phyloP scores from a whole-genome alignment of 257 asterid species.

The Osmanthus fragrans region DNA sequence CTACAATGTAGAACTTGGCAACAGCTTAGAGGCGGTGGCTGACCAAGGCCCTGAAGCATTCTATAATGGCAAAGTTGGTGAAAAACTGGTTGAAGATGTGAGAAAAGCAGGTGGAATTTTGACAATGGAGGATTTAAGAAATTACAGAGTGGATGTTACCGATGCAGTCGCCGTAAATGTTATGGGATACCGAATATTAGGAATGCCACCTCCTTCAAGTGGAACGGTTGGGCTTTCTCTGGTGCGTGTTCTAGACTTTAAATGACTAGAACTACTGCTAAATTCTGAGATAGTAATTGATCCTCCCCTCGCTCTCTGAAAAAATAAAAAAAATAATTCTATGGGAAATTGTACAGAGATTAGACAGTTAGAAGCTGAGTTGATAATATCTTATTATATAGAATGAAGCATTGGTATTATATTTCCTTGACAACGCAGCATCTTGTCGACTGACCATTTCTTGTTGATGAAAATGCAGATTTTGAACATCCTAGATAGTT shows the following conservation, averaged over 20 bases:
- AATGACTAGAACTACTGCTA: background rate
- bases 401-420: background rate
- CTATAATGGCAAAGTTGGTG: slow-evolving; percentile 71
- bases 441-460: background rate
- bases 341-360: background rate
- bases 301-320: background rate
- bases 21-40: slow-evolving; percentile 63
- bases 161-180: slow-evolving; percentile 56
- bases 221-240: slow-evolving; percentile 83
- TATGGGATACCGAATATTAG: slow-evolving; percentile 75
- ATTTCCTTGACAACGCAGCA: background rate
- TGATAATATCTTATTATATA: background rate
- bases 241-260: slow-evolving; percentile 28
- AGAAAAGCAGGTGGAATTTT: slow-evolving; percentile 73
- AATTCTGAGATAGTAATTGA: background rate
- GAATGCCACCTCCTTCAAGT: slow-evolving; percentile 96
- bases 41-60: slow-evolving; percentile 75
- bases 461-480: slow-evolving; percentile 44
- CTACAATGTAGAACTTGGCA: slow-evolving; percentile 77
- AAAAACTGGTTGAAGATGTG: slow-evolving; percentile 62
- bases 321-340: no score
- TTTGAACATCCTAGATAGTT: slow-evolving; percentile 63
- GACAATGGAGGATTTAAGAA: slow-evolving; percentile 81
- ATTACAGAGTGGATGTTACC: slow-evolving; percentile 51
- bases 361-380: background rate